Base-by-base conservation (phyloP, 495 filamentous ascomycete genomes). In the Aspergillus egyptiacus region DNA sequence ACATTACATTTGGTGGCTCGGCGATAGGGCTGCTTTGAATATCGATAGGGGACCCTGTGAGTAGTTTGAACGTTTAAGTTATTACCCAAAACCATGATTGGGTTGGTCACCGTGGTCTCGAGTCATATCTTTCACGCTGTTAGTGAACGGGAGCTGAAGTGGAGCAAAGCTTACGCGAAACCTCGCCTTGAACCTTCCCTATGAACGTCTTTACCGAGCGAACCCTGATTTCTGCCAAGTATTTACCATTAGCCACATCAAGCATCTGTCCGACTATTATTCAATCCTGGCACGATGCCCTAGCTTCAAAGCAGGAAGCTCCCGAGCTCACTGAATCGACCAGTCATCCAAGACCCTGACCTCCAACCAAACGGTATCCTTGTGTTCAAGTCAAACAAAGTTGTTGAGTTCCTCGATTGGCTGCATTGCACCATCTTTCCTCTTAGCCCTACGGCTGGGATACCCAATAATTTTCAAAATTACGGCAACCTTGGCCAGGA, bases 281-380 rank as follows among this genome's bases (percentile, higher is more conserved):
- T 43, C 56, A 2, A 34, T 46, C 8, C 13, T 64, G 28, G 45
- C 28, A 11, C 30, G 33, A 17, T 50, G 42, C 42, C 47, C 62
- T n/a, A 55, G 58, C 11, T 57, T 51, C 33, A 30, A 25, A n/a
- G 2, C 14, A 17, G 35, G 25, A 40, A 55, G 38, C 13, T n/a
- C n/a, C n/a, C n/a, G n/a, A n/a, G n/a, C n/a, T 13, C 48, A 38
- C 58, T 63, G 1, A 55, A 58, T 47, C 49, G 56, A 19, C 62
- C 64, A 10, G 50, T 60, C 35, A 46, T 65, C 13, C 64, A 62
- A 10, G 56, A 65, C 42, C 62, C 64, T 17, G 64, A 68, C 39
- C 38, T 68, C 34, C 62, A 62, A 38, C 60, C 57, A 9, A 65
- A 61, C 43, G 65, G 65, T 48, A 68, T 65, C 31, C 52, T 63